Base-by-base conservation (phyloP, 495 filamentous ascomycete genomes). In the Baudoinia panamericana region DNA sequence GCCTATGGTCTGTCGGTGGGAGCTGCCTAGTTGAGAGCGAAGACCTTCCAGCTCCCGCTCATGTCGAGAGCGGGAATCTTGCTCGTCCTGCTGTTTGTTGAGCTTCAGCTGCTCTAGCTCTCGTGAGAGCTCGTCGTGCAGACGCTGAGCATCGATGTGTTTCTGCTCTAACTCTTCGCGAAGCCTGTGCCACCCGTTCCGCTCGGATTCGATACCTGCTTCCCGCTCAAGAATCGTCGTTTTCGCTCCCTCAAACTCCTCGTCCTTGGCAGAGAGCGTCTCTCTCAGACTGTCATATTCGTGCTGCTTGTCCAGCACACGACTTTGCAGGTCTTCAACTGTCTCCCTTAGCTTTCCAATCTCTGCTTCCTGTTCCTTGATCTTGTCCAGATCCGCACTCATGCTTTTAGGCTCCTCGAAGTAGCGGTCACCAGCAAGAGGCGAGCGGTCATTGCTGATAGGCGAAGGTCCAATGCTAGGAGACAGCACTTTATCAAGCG, bases 91-190 rank as follows among this genome's bases (percentile, higher is more conserved):
- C 0, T 68, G 69, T 33, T 87, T 82, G 28, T 84, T 76, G 13
- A 66, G 59, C 30, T 75, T 74, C 15, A 86, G 63, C 18, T 72
- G 69, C 16, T 90, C 77, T 11, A 97, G 63, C 58, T 95, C 84
- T 13, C 72, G 63, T 51, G 80, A 78, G 27, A 96, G 58, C 12
- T 78, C 79, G 9, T 71, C 72, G 19, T 50, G 35, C 20, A 93
- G 61, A 33, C 71, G 72, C 54, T 88, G 76, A 1, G 83, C 82
- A 51, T 88, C 72, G 6, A 68, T 63, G n/a, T 95, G 65, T 56
- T 82, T 84, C 34, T 61, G 68, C 59, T 96, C 88, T 29, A 97
- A 67, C 29, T 74, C 69, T n/a, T 59, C 58, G 36, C 78, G 80
- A 11, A 88, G 48, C 36, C 80, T 73, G 15, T 79, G 70, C 81